Conservation (phyloP, 2,329 filamentous ascomycete species). For the Blastomyces emzantsi region DNA sequence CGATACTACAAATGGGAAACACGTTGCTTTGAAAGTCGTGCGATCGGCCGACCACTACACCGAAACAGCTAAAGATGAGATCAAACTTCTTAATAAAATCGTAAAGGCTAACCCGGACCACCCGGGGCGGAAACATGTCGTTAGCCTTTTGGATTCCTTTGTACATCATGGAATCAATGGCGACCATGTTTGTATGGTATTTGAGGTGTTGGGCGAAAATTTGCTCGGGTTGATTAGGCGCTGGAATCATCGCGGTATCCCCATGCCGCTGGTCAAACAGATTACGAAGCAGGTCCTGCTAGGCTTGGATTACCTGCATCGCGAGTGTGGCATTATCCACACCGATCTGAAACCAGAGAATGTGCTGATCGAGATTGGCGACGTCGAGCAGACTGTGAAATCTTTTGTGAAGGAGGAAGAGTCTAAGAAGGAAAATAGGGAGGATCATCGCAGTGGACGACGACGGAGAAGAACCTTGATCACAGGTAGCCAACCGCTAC, state of each 20-base stretch:
- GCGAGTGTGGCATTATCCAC: slow-evolving; percentile 98
- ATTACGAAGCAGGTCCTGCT: slow-evolving; percentile 97
- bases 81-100: slow-evolving; percentile 95
- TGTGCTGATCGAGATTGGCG: slow-evolving; percentile 95
- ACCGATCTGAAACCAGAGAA: slow-evolving; percentile 97
- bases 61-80: slow-evolving; percentile 97
- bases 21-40: slow-evolving; percentile 96
- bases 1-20: slow-evolving; percentile 82
- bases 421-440: slow-evolving; percentile 60
- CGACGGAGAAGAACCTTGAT: slow-evolving; percentile 86
- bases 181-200: slow-evolving; percentile 98
- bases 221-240: slow-evolving; percentile 90
- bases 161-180: slow-evolving; percentile 97
- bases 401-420: slow-evolving; percentile 80
- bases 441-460: slow-evolving; percentile 85
- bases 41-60: slow-evolving; percentile 97
- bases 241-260: slow-evolving; percentile 96
- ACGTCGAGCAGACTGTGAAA: slow-evolving; percentile 97
- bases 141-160: slow-evolving; percentile 92
- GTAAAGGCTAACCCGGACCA: slow-evolving; percentile 92
- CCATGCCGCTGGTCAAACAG: slow-evolving; percentile 93
- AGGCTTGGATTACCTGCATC: slow-evolving; percentile 89
- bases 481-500: slow-evolving; percentile 91
- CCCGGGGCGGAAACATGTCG: slow-evolving; percentile 87
- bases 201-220: slow-evolving; percentile 95